These are phyloP conservation scores for Tylopilus sp. DNA, from an alignment of 768 basidiomycete genomes.

Conservation along the genomic window DNA sequence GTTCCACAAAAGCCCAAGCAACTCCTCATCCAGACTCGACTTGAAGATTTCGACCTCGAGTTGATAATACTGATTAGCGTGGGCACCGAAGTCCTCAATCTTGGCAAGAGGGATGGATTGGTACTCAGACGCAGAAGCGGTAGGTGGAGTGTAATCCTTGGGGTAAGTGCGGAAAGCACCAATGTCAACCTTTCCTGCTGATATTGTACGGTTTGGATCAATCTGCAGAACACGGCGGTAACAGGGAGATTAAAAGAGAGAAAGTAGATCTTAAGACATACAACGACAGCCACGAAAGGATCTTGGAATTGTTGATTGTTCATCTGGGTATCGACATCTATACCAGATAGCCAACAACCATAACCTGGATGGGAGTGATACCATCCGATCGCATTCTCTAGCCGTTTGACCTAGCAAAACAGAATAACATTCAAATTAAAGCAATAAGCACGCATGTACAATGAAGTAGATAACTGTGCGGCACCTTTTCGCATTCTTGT, in stretches of 20 bases:
- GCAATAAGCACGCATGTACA: background rate
- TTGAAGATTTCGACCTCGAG: slow-evolving; percentile 96
- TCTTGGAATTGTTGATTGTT: slow-evolving; percentile 94
- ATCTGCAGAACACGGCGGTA: slow-evolving; percentile 48
- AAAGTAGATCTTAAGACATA: slow-evolving; percentile 37
- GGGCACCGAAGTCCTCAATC: slow-evolving; percentile 99
- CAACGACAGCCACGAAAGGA: slow-evolving; percentile 96
- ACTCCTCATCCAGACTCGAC: slow-evolving; percentile 78
- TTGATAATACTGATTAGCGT: slow-evolving; percentile 93
- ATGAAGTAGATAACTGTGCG: slow-evolving; percentile 6
- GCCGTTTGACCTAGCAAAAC: slow-evolving; percentile 63
- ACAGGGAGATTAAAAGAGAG: background rate
- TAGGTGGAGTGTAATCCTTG: slow-evolving; percentile 86
- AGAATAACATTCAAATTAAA: background rate
- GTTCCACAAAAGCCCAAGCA: slow-evolving; percentile 93
- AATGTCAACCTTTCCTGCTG: slow-evolving; percentile 97
- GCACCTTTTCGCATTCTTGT: slow-evolving; percentile 73
- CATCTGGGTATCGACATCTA: slow-evolving; percentile 96
- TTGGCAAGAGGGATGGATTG: slow-evolving; percentile 96
- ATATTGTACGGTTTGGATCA: slow-evolving; percentile 97
- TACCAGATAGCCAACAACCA: slow-evolving; percentile 98
- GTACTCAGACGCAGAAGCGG: slow-evolving; percentile 71
- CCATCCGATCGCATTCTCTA: slow-evolving; percentile 93
- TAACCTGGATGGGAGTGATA: slow-evolving; percentile 99
- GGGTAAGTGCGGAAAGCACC: slow-evolving; percentile 98